Conservation (phyloP, 78 protist genomes). For the Isochrysis galbana region DNA sequence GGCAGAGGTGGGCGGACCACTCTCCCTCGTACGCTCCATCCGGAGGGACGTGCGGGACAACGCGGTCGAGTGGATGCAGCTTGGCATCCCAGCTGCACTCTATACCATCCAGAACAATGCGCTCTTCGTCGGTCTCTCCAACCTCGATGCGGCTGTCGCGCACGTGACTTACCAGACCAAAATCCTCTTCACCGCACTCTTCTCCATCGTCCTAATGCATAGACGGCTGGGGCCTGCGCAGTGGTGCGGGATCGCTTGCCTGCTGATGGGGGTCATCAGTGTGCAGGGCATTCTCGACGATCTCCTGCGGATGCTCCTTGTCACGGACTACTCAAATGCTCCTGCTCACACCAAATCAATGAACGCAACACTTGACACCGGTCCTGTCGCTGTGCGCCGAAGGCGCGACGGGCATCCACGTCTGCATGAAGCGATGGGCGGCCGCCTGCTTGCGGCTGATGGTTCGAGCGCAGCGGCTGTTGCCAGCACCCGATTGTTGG, state of each 20-base stretch:
- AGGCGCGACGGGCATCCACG: background rate
- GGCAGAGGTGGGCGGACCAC: background rate
- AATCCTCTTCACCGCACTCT: background rate
- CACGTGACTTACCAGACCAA: conserved; percentile 68
- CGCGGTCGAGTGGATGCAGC: conserved; percentile 33
- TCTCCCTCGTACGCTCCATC: background rate
- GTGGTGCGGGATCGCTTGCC: background rate
- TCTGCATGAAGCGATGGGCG: background rate
- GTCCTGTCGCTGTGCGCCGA: too few relatives aligned
- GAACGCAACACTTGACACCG: too few relatives aligned
- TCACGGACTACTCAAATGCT: background rate
- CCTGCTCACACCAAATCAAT: too few relatives aligned
- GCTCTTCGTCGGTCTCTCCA: conserved; percentile 57
- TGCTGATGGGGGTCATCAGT: background rate
- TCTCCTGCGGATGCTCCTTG: background rate
- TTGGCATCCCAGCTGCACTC: conserved; percentile 60
- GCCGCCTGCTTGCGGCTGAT: background rate
- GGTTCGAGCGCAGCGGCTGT: background rate
- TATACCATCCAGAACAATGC: conserved; percentile 74
- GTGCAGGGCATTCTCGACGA: background rate
- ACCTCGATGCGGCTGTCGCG: conserved; percentile 63
- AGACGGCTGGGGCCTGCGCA: background rate
- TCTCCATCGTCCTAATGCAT: background rate
- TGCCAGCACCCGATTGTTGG: background rate
- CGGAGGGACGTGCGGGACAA: background rate